Evolutionary conservation across 2,329 filamentous ascomycete species (phyloP), one percentile per base, ranked within the genome.

Genomic region (Volutella citrinella): DNA sequence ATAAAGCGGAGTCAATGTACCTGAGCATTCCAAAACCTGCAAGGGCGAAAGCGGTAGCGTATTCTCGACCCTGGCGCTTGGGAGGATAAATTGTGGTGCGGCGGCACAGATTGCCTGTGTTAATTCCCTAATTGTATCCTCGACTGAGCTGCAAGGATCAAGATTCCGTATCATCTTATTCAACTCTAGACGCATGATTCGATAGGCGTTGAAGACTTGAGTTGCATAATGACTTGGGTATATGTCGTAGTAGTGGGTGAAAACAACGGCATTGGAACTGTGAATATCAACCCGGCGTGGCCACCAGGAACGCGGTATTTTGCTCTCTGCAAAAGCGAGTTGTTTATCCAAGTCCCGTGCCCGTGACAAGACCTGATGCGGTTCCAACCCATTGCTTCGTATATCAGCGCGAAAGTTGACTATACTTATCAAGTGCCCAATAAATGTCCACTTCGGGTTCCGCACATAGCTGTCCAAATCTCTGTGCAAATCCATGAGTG

Each of bases 1-100:
- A 19, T 20, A 36, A 5, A 30, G 33, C 6, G 33, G 33, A 7
- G 33, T 17, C 4, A 36, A 28, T 9, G 27, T 7, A 30, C 14
- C 26, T 7, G 22, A 25, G 11, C 27, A 36, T 19, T 36, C 27
- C 3, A 36, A 18, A 16, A 20, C 30, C 13, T 29, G 28, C 11
- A 36, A 23, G 6, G 33, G 22, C 1, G 27, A 30, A 12, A 30
- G 27, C 7, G 18, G 11, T 4, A n/a, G 7, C 10, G 12, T 21
- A 6, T 17, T 14, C 4, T 30, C 33, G 5, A 28, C 6, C 3
- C 4, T n/a, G n/a, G 16, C 14, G 10, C 10, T 3, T n/a, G 13
- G 27, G 3, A 36, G 9, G 18, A 36, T 11, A n/a, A 36, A 30
- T 22, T 36, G 33, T 17, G 33, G 33, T 10, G 30, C 33, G 3